Evolutionary conservation across 139 green algal species (phyloP).

Genomic region (Chlamydomonas sp.): DNA sequence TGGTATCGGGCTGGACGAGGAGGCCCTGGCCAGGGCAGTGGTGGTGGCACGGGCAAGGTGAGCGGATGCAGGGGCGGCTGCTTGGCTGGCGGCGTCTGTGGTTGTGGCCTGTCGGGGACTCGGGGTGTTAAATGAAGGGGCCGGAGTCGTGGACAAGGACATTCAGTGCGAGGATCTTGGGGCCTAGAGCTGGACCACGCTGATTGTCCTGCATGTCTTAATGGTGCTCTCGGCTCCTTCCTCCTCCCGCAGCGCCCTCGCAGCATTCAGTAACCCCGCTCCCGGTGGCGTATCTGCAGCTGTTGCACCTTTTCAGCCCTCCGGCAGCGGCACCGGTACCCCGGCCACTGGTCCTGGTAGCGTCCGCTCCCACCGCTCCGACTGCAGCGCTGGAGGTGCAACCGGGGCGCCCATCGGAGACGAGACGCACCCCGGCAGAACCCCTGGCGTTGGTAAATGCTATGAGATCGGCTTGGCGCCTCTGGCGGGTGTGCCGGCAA

Average conservation of each 20-base stretch:
- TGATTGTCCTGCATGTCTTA: background rate
- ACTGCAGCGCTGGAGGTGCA: too few relatives aligned
- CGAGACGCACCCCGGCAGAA: too few relatives aligned
- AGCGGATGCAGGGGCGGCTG: too few relatives aligned
- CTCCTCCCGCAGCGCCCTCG: background rate
- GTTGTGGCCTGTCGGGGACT: background rate
- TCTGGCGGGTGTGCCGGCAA: background rate
- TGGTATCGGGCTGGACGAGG: background rate
- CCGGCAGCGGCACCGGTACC: background rate
- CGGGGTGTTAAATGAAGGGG: background rate
- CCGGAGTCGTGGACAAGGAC: too few relatives aligned
- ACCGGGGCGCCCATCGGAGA: too few relatives aligned
- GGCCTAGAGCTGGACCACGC: too few relatives aligned
- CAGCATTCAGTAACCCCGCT: background rate
- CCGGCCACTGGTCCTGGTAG: background rate
- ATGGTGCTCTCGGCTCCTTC: background rate
- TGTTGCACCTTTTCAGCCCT: background rate
- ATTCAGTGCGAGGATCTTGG: too few relatives aligned
- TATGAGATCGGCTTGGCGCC: background rate
- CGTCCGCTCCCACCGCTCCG: too few relatives aligned
- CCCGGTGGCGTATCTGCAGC: background rate
- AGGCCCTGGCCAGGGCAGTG: slow-evolving; percentile 7
- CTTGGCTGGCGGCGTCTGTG: background rate
- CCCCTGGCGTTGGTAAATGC: background rate
- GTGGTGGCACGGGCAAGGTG: background rate